Evolutionary conservation across 805 yeast genomes (phyloP).

Genomic region (Cyberlindnera meyerae): DNA sequence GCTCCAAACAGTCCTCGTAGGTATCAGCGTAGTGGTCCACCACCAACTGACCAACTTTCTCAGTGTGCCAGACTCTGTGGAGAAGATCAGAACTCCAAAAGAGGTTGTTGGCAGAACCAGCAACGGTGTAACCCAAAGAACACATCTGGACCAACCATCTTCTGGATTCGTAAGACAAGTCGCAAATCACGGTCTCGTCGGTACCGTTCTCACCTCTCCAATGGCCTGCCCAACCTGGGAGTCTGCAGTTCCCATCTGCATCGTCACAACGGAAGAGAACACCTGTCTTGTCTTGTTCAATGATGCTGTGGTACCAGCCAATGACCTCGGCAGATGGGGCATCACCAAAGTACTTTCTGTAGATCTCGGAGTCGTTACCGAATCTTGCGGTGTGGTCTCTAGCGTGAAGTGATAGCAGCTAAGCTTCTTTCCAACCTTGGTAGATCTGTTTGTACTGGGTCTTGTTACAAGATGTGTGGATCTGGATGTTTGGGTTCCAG

Average conservation of each 20-base stretch:
- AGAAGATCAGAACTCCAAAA: slow-evolving; percentile 35
- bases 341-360: slow-evolving; percentile 34
- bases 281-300: slow-evolving; percentile 31
- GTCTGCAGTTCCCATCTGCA: slow-evolving; percentile 32
- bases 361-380: slow-evolving; percentile 31
- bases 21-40: slow-evolving; percentile 35
- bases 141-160: slow-evolving; percentile 31
- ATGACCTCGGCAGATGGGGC: slow-evolving; percentile 32
- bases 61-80: slow-evolving; percentile 36
- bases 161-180: slow-evolving; percentile 32
- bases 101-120: slow-evolving; percentile 23
- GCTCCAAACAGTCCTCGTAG: slow-evolving; percentile 30
- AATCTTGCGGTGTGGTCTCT: slow-evolving; percentile 31
- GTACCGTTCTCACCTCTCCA: slow-evolving; percentile 33
- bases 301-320: slow-evolving; percentile 32
- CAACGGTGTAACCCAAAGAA: slow-evolving; percentile 30
- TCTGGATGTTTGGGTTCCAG: slow-evolving; percentile 19
- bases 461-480: slow-evolving; percentile 19
- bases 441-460: slow-evolving; percentile 15
- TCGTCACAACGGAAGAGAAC: slow-evolving; percentile 37
- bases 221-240: slow-evolving; percentile 35
- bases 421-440: slow-evolving; percentile 30
- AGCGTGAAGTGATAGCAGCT: slow-evolving; percentile 31
- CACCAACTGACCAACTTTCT: slow-evolving; percentile 27
- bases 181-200: slow-evolving; percentile 39